Conservation (phyloP, 441 rosid species). For the Populus hybrid region DNA sequence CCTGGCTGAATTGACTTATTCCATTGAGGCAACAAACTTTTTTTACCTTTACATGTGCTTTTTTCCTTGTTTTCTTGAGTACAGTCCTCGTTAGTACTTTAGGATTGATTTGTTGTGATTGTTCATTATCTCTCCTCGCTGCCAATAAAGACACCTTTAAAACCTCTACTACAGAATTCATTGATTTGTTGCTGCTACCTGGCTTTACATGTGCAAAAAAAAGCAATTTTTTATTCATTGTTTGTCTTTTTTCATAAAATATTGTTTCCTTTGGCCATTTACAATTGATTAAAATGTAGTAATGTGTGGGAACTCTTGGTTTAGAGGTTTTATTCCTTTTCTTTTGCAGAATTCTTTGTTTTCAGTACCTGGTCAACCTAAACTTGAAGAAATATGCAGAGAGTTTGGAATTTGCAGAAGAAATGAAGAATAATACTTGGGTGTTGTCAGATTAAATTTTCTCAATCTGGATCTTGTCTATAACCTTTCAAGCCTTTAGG, state of each 20-base stretch:
- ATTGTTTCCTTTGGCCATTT: not conserved
- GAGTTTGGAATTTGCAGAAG: conserved; percentile 3
- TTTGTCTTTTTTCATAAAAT: not conserved
- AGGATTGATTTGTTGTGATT: not conserved
- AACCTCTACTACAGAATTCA: not conserved
- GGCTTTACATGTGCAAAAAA: not conserved
- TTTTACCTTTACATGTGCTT: not conserved
- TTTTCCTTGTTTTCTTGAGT: not conserved
- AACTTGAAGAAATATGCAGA: conserved; percentile 11
- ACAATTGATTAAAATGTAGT: not conserved
- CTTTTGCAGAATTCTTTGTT: conserved; percentile 25
- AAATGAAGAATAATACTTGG: conserved; percentile 10
- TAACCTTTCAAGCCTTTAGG: conserved; percentile 3
- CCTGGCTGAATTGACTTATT: not conserved
- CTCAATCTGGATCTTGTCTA: conserved; percentile 8
- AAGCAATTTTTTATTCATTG: not conserved
- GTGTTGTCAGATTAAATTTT: not conserved
- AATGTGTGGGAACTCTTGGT: conserved; percentile 1
- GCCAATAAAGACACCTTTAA: not conserved
- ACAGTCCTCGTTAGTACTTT: not conserved
- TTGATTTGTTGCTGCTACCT: not conserved
- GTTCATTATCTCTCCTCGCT: not conserved
- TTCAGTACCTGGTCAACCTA: conserved; percentile 6
- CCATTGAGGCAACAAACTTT: not conserved
- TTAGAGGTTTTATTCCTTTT: conserved; percentile 10